Evolutionary conservation across 2,329 filamentous ascomycete species (phyloP).

Genomic region (Teratosphaeria nubilosa): DNA sequence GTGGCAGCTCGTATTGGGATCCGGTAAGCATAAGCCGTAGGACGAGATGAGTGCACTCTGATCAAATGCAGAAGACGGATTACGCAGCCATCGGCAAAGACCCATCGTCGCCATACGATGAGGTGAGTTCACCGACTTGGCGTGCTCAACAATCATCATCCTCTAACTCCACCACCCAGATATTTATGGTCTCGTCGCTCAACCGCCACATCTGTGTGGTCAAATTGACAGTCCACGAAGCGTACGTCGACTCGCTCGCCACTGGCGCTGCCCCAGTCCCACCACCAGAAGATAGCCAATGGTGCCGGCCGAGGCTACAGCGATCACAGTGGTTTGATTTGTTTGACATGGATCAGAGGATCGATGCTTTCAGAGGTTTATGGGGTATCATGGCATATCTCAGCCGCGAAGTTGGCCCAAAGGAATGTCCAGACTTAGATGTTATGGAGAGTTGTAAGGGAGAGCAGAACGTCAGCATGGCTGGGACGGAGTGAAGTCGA

Average conservation of each 20-base stretch:
- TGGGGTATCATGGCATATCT: slow-evolving; percentile 51
- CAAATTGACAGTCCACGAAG: slow-evolving; percentile 46
- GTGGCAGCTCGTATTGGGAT: slow-evolving; percentile 45
- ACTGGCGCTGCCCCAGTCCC: slow-evolving; percentile 28
- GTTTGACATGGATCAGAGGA: slow-evolving; percentile 43
- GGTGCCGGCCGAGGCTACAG: slow-evolving; percentile 44
- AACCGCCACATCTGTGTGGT: slow-evolving; percentile 54
- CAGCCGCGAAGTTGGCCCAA: slow-evolving; percentile 16
- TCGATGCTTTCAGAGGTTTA: slow-evolving; percentile 46
- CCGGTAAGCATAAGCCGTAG: slow-evolving; percentile 13
- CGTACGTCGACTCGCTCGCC: slow-evolving; percentile 46
- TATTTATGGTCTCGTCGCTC: slow-evolving; percentile 52
- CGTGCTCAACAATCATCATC: neutral
- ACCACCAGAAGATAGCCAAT: slow-evolving; percentile 27
- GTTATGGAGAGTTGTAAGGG: neutral
- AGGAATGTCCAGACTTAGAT: neutral
- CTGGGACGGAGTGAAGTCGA: neutral
- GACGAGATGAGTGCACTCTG: neutral
- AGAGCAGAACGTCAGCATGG: neutral
- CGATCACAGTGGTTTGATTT: slow-evolving; percentile 52
- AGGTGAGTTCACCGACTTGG: slow-evolving; percentile 35
- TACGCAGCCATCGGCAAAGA: slow-evolving; percentile 50
- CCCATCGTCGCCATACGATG: slow-evolving; percentile 23
- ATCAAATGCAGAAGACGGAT: slow-evolving; percentile 29
- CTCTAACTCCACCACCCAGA: slow-evolving; percentile 26